Conservation (phyloP, 2,329 filamentous ascomycete genomes). For the Trichophyton verrucosum region DNA sequence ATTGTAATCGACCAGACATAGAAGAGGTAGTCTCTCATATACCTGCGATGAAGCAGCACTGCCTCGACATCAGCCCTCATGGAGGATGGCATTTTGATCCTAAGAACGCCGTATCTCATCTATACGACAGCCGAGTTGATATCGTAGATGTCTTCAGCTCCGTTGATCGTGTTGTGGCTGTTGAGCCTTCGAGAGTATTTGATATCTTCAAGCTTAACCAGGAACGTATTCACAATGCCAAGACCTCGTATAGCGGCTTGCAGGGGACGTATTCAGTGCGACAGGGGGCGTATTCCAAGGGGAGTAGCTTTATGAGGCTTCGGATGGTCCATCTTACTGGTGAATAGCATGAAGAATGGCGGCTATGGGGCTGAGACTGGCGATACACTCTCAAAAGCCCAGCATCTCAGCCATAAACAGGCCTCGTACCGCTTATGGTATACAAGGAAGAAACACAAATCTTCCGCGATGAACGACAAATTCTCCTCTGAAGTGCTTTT, state of each 20-base stretch:
- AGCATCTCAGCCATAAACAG: neutral
- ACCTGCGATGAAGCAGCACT: neutral
- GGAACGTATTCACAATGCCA: neutral
- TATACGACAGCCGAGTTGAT: neutral
- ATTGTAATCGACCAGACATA: neutral
- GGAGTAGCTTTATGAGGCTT: neutral
- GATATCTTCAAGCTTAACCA: neutral
- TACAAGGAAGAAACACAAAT: neutral
- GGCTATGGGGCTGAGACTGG: neutral
- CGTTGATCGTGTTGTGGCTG: neutral
- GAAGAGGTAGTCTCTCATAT: neutral
- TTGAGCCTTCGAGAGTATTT: neutral
- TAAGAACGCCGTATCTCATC: neutral
- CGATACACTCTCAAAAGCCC: neutral
- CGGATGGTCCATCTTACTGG: neutral
- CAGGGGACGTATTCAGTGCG: slow-evolving; percentile 2
- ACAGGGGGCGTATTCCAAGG: slow-evolving; percentile 1
- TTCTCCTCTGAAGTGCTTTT: neutral
- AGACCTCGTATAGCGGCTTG: neutral
- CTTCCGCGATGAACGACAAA: neutral
- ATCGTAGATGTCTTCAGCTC: neutral
- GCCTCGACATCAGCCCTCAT: neutral
- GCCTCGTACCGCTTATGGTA: neutral
- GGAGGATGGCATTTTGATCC: neutral
- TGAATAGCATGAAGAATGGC: neutral